Percentiles rank a stretch among this genome's conserved stretches.
Conservation (phyloP, 192 early-diverging fungal genomes). For the Backusella liffmaniae region DNA sequence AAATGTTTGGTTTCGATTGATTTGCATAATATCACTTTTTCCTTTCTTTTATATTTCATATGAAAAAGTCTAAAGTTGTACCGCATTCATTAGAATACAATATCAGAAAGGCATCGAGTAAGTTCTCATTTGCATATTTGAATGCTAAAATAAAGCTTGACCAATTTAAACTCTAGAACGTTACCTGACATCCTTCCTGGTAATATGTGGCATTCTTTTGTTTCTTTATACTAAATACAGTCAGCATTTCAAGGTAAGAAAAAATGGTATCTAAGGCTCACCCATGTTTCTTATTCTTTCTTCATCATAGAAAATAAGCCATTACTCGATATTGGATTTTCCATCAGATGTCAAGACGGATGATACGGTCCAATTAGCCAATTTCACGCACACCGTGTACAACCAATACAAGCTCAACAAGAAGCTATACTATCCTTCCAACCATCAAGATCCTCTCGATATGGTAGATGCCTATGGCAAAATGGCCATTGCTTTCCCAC, state of each 20-base stretch:
- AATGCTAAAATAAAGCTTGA: not conserved
- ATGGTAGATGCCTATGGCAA: not conserved
- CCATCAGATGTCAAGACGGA: not conserved
- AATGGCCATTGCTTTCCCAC: constrained; percentile 1
- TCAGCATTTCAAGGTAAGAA: not conserved
- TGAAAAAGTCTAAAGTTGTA: not conserved
- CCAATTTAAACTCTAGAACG: not conserved
- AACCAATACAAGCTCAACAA: not conserved
- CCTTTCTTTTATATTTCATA: not conserved
- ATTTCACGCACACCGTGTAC: not conserved
- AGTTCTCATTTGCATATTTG: not conserved
- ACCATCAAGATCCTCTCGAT: not conserved
- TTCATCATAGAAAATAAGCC: not conserved
- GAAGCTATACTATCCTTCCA: not conserved
- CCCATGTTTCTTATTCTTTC: not conserved
- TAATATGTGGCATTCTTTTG: not conserved
- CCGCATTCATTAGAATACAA: not conserved
- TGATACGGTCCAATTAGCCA: not conserved
- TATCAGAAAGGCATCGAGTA: not conserved
- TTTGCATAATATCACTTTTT: not conserved
- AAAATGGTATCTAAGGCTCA: not conserved
- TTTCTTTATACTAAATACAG: not conserved
- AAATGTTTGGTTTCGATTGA: not conserved
- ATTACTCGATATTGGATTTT: not conserved
- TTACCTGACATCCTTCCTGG: not conserved